Base-by-base conservation (phyloP, 2,329 filamentous ascomycete genomes). In the Amesomyces nigricolor region DNA sequence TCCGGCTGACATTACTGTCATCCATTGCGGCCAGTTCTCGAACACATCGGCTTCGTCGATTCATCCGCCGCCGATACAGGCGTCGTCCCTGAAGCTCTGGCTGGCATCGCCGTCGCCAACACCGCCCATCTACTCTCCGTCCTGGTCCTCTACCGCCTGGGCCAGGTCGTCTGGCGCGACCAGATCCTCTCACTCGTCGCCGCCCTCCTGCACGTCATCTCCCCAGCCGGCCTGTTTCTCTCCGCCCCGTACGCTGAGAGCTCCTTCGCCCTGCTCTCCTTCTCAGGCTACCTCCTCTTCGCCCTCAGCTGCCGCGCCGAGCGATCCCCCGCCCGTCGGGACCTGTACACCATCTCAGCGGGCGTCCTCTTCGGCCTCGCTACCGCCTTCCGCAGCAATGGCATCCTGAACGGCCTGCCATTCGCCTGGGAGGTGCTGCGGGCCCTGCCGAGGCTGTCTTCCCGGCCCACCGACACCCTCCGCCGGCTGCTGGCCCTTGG, bases 201-300 rank as follows among this genome's bases (percentile, higher is more conserved):
- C 8, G 83, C 89, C 3, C 73, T 80, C 14, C 74, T 97, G 47
- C 90, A 97, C 69, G 79, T 95, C 53, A 67, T 97, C 47, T 94
- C 89, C 0, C 92, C 94, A 0, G 94, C 88, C 0, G 92, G 92
- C 0, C 72, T 96, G 2, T 97, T 99, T 67, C 80, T 99, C 16
- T 91, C 87, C 0, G 87, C 91, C 0, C 90, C 92, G 0, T 95
- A 94, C 69, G 80, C 83, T 9, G 94, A 99, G 73, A 83, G 87
- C 60, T 70, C 86, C 0, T 96, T 91, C 70, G 85, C 92, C 0
- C 75, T 88, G 19, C 74, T 96, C 35, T 88, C 87, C 40, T 89
- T 96, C 64, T 63, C 78, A 0, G 94, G 90, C 1, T 85, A 84
- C 64, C 77, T 88, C 30, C 68, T 87, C 47, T 94, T 92, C 67